Conservation (phyloP, 1,284 basidiomycete genomes). For the Tylopilus sp. region DNA sequence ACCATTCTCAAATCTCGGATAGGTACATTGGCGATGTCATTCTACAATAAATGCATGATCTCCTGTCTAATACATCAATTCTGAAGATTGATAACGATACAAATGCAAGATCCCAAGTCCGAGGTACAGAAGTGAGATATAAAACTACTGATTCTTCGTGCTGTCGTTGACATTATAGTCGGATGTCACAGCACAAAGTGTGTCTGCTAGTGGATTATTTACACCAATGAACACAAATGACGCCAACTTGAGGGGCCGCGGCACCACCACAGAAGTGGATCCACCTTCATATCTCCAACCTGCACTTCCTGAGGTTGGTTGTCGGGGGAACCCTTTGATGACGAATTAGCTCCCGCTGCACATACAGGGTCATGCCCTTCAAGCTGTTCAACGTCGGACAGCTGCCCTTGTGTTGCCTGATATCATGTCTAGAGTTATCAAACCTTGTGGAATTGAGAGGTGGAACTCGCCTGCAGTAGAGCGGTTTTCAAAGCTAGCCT, state of each 20-base stretch:
- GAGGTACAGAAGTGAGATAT: conserved; percentile 3
- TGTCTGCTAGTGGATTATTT: background rate
- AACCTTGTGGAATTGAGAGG: background rate
- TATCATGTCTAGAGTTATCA: background rate
- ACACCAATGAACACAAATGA: background rate
- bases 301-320: background rate
- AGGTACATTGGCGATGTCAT: background rate
- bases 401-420: conserved; percentile 9
- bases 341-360: background rate
- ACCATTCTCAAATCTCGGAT: too few species aligned
- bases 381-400: conserved; percentile 5
- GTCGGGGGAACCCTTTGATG: background rate
- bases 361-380: background rate
- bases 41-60: background rate
- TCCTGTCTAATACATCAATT: background rate
- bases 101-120: conserved; percentile 4
- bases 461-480: conserved; percentile 22
- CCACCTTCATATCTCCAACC: background rate
- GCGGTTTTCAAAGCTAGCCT: conserved; percentile 20
- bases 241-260: background rate
- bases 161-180: background rate
- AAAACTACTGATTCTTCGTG: background rate
- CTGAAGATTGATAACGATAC: conserved; percentile 11
- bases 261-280: background rate
- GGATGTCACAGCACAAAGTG: background rate